These are phyloP conservation scores for Cercospora sojina DNA, from an alignment of 2,329 filamentous ascomycete genomes.

Conservation along the genomic window DNA sequence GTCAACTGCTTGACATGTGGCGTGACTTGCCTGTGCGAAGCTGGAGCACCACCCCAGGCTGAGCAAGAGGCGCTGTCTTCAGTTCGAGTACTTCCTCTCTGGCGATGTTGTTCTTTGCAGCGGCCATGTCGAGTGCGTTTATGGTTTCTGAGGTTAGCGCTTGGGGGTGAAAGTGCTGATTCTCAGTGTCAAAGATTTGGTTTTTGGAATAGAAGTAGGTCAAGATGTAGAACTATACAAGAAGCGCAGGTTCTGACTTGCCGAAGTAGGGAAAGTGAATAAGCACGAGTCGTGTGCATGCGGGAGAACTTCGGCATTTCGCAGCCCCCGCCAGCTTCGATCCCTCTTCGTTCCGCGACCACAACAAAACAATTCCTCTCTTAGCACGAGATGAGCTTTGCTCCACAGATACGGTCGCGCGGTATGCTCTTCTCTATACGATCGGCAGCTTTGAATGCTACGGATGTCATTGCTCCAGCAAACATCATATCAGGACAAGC, in stretches of 20 bases:
- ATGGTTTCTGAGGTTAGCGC: background rate
- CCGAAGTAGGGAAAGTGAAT: background rate
- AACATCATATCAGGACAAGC: background rate
- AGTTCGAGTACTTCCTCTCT: slow-evolving; percentile 3
- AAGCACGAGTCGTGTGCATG: background rate
- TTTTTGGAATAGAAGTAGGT: background rate
- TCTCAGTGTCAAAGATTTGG: background rate
- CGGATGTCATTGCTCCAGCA: background rate
- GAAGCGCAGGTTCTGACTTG: background rate
- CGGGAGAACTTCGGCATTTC: background rate
- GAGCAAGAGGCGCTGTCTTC: slow-evolving; percentile 6
- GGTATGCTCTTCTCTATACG: background rate
- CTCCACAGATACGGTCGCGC: background rate
- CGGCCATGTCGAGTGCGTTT: background rate
- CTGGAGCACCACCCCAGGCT: slow-evolving; percentile 15
- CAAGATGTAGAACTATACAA: background rate
- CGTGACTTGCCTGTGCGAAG: slow-evolving; percentile 22
- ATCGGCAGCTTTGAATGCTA: background rate
- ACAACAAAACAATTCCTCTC: background rate
- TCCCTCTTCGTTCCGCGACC: background rate
- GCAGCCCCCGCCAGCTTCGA: too few relatives aligned
- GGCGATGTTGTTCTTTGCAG: slow-evolving; percentile 4
- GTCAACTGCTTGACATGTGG: slow-evolving; percentile 16
- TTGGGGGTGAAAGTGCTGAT: background rate
- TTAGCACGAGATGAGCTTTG: background rate